Evolutionary conservation across 2,329 filamentous ascomycete genomes (phyloP).

Genomic region (Pseudogymnoascus sp.): DNA sequence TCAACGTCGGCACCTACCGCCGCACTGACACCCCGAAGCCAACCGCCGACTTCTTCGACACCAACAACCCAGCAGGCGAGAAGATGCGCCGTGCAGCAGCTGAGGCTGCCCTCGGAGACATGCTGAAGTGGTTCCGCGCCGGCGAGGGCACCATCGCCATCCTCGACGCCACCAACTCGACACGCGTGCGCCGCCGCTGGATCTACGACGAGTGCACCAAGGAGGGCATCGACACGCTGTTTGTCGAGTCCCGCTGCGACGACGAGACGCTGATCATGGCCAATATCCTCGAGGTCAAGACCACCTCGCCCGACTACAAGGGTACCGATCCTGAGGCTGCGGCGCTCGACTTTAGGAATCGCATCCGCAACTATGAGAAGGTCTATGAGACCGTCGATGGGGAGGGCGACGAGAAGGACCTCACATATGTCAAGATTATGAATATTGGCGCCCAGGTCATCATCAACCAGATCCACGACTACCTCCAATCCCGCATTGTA

Average conservation of each 20-base stretch:
- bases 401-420: constrained; percentile 65
- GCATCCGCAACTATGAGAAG: constrained; percentile 95
- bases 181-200: constrained; percentile 83
- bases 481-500: constrained; percentile 89
- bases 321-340: constrained; percentile 91
- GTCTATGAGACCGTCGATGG: constrained; percentile 91
- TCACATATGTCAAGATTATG: constrained; percentile 96
- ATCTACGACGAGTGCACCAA: constrained; percentile 72
- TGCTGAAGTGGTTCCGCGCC: constrained; percentile 83
- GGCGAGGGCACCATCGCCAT: constrained; percentile 80
- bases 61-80: constrained; percentile 82
- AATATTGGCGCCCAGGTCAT: constrained; percentile 93
- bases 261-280: constrained; percentile 94
- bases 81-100: constrained; percentile 80
- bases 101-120: constrained; percentile 85
- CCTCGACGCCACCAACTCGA: constrained; percentile 94
- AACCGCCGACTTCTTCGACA: constrained; percentile 92
- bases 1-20: constrained; percentile 96
- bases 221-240: constrained; percentile 81
- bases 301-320: constrained; percentile 87
- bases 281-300: constrained; percentile 97
- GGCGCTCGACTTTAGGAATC: constrained; percentile 83
- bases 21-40: constrained; percentile 85
- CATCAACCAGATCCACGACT: constrained; percentile 96
- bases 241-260: constrained; percentile 95